Base-by-base conservation (phyloP, 495 filamentous ascomycete genomes). In the Penicillium atrosanguineum region DNA sequence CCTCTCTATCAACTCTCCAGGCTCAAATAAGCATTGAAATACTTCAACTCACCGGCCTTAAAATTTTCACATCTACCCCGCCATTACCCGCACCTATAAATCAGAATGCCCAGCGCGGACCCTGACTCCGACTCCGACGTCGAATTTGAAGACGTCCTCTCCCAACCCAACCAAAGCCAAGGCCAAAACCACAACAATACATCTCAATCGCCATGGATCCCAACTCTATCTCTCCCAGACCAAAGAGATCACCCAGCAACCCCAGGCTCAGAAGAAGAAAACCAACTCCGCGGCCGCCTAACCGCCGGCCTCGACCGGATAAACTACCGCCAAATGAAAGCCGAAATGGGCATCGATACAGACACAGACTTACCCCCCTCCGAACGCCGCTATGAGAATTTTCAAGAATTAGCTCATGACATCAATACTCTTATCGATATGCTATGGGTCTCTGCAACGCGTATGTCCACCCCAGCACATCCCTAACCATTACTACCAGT, bases 401-500 rank as follows among this genome's bases (percentile, higher is more conserved):
- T 94, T 66, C 72, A 65, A 15, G 85, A 93, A 50, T 72, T 89
- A 6, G 87, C 78, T 14, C 79, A 72, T 43, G 89, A 95, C 63
- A 66, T 95, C 1, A 86, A 90, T 38, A 72, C 69, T 7, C 54
- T 93, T 15, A 71, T 93, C 15, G 86, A 93, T 70, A 80, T 92
- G 11, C 68, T 95, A 7, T 96, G 91, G 91, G 75, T 87, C 21
- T 87, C 82, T 39, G 88, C 88, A 3, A 94, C 90, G 9, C 89
- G 90, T 94, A 77, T 55, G 89, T 62, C 34, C 49, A 23, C 2
- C 23, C 23, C 23, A 23, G 23, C 23, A 23, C 23, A 23, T 5
- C 23, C 23, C 23, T 5, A 23, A 2, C 23, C 23, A 23, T 23
- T 23, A 23, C 23, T 5, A 23, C 23, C 23, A 23, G 23, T 23